Evolutionary conservation across 306 rosid species (phyloP).

Genomic region (Prunus salicina): DNA sequence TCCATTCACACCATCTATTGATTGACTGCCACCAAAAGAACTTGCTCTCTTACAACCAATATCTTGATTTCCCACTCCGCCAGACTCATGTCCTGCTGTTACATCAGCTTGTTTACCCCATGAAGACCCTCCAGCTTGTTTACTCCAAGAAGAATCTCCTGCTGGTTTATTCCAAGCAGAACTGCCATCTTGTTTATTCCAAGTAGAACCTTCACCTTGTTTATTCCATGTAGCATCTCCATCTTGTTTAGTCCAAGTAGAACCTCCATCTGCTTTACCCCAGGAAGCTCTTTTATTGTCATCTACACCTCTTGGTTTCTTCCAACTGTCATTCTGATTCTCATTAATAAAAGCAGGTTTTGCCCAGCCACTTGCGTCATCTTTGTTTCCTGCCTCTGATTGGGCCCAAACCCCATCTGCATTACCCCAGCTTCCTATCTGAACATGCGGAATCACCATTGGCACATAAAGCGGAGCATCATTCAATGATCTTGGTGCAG

Average conservation of each 20-base stretch:
- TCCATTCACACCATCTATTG: no score
- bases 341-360: conserved; percentile 4
- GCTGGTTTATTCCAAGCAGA: conserved; percentile 23
- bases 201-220: neutral
- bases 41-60: no score
- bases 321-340: conserved; percentile 23
- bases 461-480: conserved; percentile 69
- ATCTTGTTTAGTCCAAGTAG: conserved; percentile 17
- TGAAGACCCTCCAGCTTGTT: conserved; percentile 12
- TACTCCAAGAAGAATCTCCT: conserved; percentile 34
- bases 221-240: conserved; percentile 10
- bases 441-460: conserved; percentile 39
- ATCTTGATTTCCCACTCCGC: no score
- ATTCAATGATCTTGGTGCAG: conserved; percentile 60
- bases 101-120: conserved; percentile 7
- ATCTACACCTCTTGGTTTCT: conserved; percentile 11
- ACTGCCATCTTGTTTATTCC: neutral
- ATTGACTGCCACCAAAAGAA: no score
- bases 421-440: conserved; percentile 8
- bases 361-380: neutral
- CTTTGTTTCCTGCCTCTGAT: conserved; percentile 9
- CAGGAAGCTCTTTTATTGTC: neutral
- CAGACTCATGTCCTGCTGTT: neutral
- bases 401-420: conserved; percentile 5
- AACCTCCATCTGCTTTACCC: conserved; percentile 11